Conservation (phyloP, 768 basidiomycete species). For the Rhodotorula paludigena region DNA sequence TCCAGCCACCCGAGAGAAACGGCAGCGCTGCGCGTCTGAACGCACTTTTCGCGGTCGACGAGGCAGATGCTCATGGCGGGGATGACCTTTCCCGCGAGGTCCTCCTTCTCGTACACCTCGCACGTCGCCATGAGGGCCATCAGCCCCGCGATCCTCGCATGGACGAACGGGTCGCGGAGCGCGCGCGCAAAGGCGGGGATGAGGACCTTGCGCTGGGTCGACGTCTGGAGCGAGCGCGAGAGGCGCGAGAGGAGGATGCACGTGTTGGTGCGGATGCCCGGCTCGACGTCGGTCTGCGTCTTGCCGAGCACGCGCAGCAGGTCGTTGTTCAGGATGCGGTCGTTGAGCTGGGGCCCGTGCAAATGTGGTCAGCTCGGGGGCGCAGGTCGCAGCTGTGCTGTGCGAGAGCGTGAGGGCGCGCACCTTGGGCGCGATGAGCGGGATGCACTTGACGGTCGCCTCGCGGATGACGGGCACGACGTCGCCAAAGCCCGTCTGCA, state of each 20-base stretch:
- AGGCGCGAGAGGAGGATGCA: constrained; percentile 91
- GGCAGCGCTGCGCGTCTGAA: neutral
- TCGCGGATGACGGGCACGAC: constrained; percentile 91
- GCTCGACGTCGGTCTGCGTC: constrained; percentile 84
- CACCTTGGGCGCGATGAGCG: constrained; percentile 77
- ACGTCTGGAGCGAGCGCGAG: constrained; percentile 73
- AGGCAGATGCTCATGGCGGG: constrained; percentile 73
- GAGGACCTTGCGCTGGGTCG: constrained; percentile 92
- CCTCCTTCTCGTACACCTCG: constrained; percentile 81
- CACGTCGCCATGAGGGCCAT: constrained; percentile 94
- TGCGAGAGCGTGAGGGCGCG: constrained; percentile 1
- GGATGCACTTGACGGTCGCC: constrained; percentile 83
- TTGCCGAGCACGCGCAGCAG: constrained; percentile 86
- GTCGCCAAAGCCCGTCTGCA: constrained; percentile 93
- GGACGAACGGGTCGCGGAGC: constrained; percentile 83
- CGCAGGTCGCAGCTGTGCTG: neutral
- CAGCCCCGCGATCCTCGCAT: constrained; percentile 84
- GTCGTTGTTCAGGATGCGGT: constrained; percentile 93
- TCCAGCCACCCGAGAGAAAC: neutral
- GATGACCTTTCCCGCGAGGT: constrained; percentile 81
- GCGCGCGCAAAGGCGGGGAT: constrained; percentile 89
- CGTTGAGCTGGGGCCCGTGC: constrained; percentile 59
- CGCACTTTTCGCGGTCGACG: constrained; percentile 89
- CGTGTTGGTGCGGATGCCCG: constrained; percentile 94
- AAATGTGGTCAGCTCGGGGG: neutral